Evolutionary conservation across 2,329 filamentous ascomycete species (phyloP).

Genomic region (Corniculantispora saksenae): DNA sequence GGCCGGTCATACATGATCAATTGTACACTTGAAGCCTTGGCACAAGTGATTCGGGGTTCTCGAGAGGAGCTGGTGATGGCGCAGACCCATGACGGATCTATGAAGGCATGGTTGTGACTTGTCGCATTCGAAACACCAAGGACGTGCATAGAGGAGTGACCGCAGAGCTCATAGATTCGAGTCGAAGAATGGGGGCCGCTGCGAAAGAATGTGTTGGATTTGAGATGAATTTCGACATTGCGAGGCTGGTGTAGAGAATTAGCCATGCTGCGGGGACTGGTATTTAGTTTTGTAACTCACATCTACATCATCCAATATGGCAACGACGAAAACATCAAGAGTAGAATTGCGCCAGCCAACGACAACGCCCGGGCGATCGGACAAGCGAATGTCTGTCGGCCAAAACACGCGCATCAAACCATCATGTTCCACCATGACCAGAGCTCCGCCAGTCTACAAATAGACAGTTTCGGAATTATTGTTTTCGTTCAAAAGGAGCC

Average conservation of each 20-base stretch:
- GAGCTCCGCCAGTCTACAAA: slow-evolving; percentile 21
- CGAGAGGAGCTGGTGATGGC: slow-evolving; percentile 53
- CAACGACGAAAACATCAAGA: slow-evolving; percentile 85
- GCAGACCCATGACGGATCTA: slow-evolving; percentile 70
- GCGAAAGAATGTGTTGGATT: slow-evolving; percentile 78
- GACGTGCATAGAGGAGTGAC: slow-evolving; percentile 79
- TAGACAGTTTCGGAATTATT: slow-evolving; percentile 24
- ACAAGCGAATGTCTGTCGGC: slow-evolving; percentile 81
- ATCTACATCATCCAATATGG: slow-evolving; percentile 87
- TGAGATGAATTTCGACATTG: slow-evolving; percentile 85
- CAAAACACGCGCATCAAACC: slow-evolving; percentile 98
- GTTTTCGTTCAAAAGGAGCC: slow-evolving; percentile 77
- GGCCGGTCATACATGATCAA: slow-evolving; percentile 88
- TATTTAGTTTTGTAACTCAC: slow-evolving; percentile 48
- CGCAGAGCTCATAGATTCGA: slow-evolving; percentile 82
- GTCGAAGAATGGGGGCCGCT: slow-evolving; percentile 77
- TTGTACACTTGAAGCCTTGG: slow-evolving; percentile 73
- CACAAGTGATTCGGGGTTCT: slow-evolving; percentile 74
- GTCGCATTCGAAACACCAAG: slow-evolving; percentile 77
- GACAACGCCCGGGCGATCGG: slow-evolving; percentile 76
- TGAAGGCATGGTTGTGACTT: slow-evolving; percentile 43
- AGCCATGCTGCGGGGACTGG: slow-evolving; percentile 7
- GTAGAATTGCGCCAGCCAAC: slow-evolving; percentile 96
- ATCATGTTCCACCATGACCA: slow-evolving; percentile 72
- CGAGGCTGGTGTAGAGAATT: slow-evolving; percentile 54